Evolutionary conservation across 495 filamentous ascomycete species (phyloP), one percentile per base, ranked within the genome.

Genomic region (Pyronema domesticum): DNA sequence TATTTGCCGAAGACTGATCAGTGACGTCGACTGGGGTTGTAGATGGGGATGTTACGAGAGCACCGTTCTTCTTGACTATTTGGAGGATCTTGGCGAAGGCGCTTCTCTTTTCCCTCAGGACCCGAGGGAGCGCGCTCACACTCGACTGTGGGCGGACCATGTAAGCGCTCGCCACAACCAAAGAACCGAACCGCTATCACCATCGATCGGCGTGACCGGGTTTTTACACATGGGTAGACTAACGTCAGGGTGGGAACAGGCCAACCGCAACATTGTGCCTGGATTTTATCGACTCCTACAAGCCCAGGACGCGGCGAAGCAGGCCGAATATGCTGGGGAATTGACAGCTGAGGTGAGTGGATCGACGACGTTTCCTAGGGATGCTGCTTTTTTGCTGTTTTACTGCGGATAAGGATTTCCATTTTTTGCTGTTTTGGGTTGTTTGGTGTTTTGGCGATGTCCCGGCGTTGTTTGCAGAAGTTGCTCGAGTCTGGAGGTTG

Each of bases 11-110:
- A 23, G 47, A 50, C 11, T 17, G 11, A 36, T 30, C 2, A 30
- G 5, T 5, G 23, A 2, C 23, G 23, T 30, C 5, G 23, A 30
- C 5, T 30, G 23, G 23, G 23, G 23, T 36, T 37, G 13, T 47
- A 65, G 62, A 51, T 95, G 85, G 85, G 84, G 82, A 0, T 88
- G 81, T 60, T 81, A 89, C 65, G 89, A 95, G 66, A 91, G 85
- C 63, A 78, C 78, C 0, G 83, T 95, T 13, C 73, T 95, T 58
- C 74, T 96, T 56, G 89, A 96, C 83, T 95, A 94, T 78, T 73
- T 95, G 40, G 89, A 95, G 64, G 89, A 96, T 56, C 69, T 88
- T 45, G 72, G 76, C 53, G 64, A 70, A 17, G 79, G 79, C 0
- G 65, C 72, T 3, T 65, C 79, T 17, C 69, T 95, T 30, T 74